Percentiles rank a stretch among this genome's conserved stretches.
Conservation (phyloP, 805 yeast genomes). For the Candida parachauliodes region DNA sequence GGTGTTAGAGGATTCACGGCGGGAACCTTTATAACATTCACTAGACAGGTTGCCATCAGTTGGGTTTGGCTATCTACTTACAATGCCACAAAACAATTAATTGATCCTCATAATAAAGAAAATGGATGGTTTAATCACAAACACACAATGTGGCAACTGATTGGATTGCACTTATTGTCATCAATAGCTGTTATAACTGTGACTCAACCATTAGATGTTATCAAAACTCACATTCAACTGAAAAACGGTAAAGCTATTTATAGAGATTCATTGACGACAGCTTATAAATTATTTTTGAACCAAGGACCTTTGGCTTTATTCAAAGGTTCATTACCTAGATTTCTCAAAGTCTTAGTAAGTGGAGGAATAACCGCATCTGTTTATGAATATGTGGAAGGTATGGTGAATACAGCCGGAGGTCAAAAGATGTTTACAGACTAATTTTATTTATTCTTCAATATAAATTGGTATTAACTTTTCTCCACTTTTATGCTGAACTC, state of each 20-base stretch:
- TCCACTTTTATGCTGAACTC: constrained; percentile 52
- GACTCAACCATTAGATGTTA: constrained; percentile 87
- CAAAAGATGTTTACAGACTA: constrained; percentile 28
- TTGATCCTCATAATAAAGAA: constrained; percentile 47
- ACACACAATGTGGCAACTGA: constrained; percentile 32
- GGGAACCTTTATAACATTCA: constrained; percentile 78
- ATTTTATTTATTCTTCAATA: constrained; percentile 9
- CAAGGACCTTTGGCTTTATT: constrained; percentile 32
- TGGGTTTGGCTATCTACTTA: constrained; percentile 82
- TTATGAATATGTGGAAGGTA: constrained; percentile 31
- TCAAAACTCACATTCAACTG: constrained; percentile 84
- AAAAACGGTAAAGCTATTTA: constrained; percentile 58
- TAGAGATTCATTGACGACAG: constrained; percentile 55
- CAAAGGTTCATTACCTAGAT: constrained; percentile 38
- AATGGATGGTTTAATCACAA: constrained; percentile 45
- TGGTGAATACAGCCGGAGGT: constrained; percentile 26
- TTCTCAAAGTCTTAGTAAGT: constrained; percentile 35
- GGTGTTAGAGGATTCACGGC: constrained; percentile 78
- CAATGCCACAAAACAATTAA: constrained; percentile 68
- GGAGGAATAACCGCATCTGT: constrained; percentile 41
- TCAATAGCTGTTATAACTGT: constrained; percentile 68
- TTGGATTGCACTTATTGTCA: constrained; percentile 57
- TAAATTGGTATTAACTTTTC: constrained; percentile 50
- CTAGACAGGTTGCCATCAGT: constrained; percentile 75
- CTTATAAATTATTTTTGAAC: constrained; percentile 27